Evolutionary conservation across 768 basidiomycete species (phyloP), one percentile per base, ranked within the genome.

Genomic region (Panus rudis): DNA sequence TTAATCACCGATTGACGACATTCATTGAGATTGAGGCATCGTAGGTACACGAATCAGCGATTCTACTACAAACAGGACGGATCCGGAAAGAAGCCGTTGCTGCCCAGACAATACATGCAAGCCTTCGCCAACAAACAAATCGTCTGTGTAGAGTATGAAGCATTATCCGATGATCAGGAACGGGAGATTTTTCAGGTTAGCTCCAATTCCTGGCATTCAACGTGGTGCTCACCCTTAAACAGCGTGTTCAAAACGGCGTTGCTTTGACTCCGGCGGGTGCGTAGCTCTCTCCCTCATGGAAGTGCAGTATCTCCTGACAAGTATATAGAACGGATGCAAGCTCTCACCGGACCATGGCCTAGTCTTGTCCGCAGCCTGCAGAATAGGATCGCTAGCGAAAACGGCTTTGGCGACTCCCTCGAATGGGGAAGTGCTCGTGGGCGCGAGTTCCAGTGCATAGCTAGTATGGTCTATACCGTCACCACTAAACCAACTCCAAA

Each of bases 161-260:
- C 61, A 10, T 52, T 81, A 25, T 64, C 56, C 0, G 59, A 59
- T 12, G 69, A 79, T 41, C 73, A 79, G 52, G 84, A 84, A 48
- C 67, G 80, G 19, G 82, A 81, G 51, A 77, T 83, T 12, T 86
- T 82, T 63, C 81, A 84, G 67, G 85, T 81, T 31, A 3, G 38
- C 16, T 17, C 24, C 19, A 16, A 8, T 21, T n/a, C n/a, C 21
- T 19, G 23, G 4, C 14, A 52, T 22, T 17, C 22, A 19, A 23
- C 28, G 28, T 30, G 28, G 10, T 10, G 10, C 28, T 30, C 41
- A 25, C 50, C 16, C 11, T 11, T 2, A 6, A 6, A 16, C 45
- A 88, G 81, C 72, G 84, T 37, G 85, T 88, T 10, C 85, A 87
- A 58, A 67, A 84, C 4, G 84, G 84, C 6, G 79, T 88, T 64